These are phyloP conservation scores for Ensete ventricosum DNA, from an alignment of 176 grass and related monocot genomes.

Conservation along the genomic window DNA sequence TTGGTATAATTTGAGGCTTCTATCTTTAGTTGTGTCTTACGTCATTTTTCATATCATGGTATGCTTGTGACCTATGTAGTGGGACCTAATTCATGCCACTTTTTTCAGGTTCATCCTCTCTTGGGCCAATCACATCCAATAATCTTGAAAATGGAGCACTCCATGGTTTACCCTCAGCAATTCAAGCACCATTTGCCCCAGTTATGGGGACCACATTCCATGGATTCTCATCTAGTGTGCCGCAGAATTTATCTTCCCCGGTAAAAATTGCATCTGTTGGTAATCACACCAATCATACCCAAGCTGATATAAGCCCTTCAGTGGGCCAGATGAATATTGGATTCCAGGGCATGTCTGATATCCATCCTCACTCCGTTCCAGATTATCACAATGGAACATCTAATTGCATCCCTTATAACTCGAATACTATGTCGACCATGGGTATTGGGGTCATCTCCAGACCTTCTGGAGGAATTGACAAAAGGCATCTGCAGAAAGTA, in stretches of 20 bases:
- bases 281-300: slow-evolving; percentile 27
- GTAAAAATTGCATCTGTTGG: slow-evolving; percentile 41
- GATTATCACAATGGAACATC: slow-evolving; percentile 46
- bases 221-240: slow-evolving; percentile 47
- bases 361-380: slow-evolving; percentile 72
- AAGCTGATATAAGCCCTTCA: slow-evolving; percentile 53
- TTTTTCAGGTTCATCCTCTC: slow-evolving; percentile 10
- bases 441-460: slow-evolving; percentile 39
- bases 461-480: slow-evolving; percentile 35
- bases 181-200: slow-evolving; percentile 33
- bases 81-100: neutral
- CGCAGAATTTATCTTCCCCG: slow-evolving; percentile 59
- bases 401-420: slow-evolving; percentile 48
- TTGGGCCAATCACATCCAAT: slow-evolving; percentile 21
- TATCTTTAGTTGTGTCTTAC: neutral
- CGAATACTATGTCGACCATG: slow-evolving; percentile 35
- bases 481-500: slow-evolving; percentile 46
- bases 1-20: slow-evolving; percentile 1
- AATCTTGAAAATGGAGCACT: slow-evolving; percentile 53
- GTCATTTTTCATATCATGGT: neutral
- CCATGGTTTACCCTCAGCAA: slow-evolving; percentile 44
- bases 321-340: slow-evolving; percentile 48
- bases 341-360: slow-evolving; percentile 45
- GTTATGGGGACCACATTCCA: slow-evolving; percentile 52
- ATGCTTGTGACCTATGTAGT: too few relatives aligned